Percentiles rank a stretch among this genome's conserved stretches.
These are phyloP conservation scores for Collybiopsis luxurians DNA, from an alignment of 768 basidiomycete genomes.

Conservation along the genomic window DNA sequence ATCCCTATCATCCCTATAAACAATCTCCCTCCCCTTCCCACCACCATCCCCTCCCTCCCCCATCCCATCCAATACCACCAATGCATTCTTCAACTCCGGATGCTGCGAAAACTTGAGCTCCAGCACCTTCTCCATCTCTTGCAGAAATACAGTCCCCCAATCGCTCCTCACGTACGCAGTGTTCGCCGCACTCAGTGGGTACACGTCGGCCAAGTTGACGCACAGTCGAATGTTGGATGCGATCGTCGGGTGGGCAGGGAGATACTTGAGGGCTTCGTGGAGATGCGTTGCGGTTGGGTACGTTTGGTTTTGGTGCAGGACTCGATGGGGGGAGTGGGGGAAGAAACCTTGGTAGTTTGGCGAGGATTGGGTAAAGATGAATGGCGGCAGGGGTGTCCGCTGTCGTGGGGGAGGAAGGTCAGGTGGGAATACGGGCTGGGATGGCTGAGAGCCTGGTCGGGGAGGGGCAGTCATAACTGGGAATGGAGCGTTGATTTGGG, in stretches of 20 bases:
- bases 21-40: slow-evolving; percentile 41
- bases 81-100: slow-evolving; percentile 46
- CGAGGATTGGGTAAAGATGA: slow-evolving; percentile 41
- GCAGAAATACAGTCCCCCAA: slow-evolving; percentile 53
- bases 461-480: slow-evolving; percentile 10
- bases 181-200: slow-evolving; percentile 28
- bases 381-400: slow-evolving; percentile 18
- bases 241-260: slow-evolving; percentile 41
- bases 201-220: slow-evolving; percentile 32
- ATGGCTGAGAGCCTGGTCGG: neutral
- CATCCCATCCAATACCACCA: slow-evolving; percentile 21
- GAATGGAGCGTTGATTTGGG: slow-evolving; percentile 1
- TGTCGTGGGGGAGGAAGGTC: neutral
- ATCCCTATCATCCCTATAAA: slow-evolving; percentile 56
- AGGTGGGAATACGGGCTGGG: neutral
- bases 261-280: slow-evolving; percentile 73
- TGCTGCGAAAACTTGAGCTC: slow-evolving; percentile 73
- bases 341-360: slow-evolving; percentile 47
- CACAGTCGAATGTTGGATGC: slow-evolving; percentile 55
- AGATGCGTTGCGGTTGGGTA: slow-evolving; percentile 76
- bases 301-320: slow-evolving; percentile 49
- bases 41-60: slow-evolving; percentile 38
- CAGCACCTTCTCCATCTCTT: slow-evolving; percentile 69
- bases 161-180: slow-evolving; percentile 38
- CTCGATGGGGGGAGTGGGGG: slow-evolving; percentile 63